Evolutionary conservation across 768 basidiomycete genomes (phyloP), one percentile per base, ranked within the genome.

Genomic region (Serendipita indica): DNA sequence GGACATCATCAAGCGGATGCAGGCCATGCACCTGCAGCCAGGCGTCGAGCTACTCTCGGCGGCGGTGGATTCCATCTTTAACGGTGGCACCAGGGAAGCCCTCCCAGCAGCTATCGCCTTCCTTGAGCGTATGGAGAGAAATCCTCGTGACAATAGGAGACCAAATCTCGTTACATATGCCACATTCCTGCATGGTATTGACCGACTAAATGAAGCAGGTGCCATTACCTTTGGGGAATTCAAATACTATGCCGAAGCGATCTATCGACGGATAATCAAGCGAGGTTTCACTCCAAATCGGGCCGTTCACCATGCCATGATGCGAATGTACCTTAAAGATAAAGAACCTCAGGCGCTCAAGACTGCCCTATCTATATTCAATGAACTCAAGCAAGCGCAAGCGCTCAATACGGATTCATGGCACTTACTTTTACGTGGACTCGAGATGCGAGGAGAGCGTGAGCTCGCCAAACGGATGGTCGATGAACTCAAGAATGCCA

Each of bases 131-230:
- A 91, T 97, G 87, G 91, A 90, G 68, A 69, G 73, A 57, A 71
- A 76, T 57, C 62, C 61, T 7, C 63, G 65, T 22, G 68, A 72
- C 2, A 67, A 72, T 3, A 68, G 73, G 25, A 68, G 68, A 45
- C 84, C 89, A 1, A 93, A 85, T 66, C 80, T 81, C 60, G 76
- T 90, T 62, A 91, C 89, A 28, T 98, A 91, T 70, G 92, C 90
- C 0, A 74, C 81, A 1, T 73, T 96, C 52, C 74, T 96, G 49
- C 73, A 82, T 5, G 85, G 83, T 3, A 74, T 93, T 62, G 79
- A 86, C 66, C 77, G 82, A 18, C 49, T 10, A 16, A 33, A 22
- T 12, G 49, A 27, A 28, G 79, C 77, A 14, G 64, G 70, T 6
- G 79, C 81, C 74, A 64, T 79, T 58, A 68, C 77, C 22, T 63